phyloP scores from a whole-genome alignment of 2,329 filamentous ascomycete genomes.

The Nectriaceae sp. region DNA sequence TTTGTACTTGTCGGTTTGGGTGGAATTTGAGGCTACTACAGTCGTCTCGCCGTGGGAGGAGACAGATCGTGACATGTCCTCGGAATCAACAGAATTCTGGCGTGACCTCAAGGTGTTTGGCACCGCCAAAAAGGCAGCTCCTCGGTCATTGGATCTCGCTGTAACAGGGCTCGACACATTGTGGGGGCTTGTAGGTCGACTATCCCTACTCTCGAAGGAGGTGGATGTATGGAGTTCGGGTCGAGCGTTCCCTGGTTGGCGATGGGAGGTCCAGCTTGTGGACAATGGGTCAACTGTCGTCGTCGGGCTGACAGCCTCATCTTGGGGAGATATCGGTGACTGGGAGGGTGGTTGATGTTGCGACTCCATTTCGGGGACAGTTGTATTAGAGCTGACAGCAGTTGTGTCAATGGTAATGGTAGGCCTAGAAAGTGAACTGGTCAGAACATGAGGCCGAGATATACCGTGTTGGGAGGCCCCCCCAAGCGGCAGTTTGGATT shows the following conservation, averaged over 20 bases:
- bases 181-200: slow-evolving; percentile 70
- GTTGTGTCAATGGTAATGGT: slow-evolving; percentile 59
- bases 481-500: slow-evolving; percentile 1
- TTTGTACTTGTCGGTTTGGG: slow-evolving; percentile 43
- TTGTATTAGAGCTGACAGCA: slow-evolving; percentile 34
- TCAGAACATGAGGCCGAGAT: slow-evolving; percentile 18
- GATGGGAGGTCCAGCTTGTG: slow-evolving; percentile 22
- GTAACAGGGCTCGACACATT: slow-evolving; percentile 66
- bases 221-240: slow-evolving; percentile 54
- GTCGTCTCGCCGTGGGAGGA: slow-evolving; percentile 66
- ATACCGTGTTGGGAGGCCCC: slow-evolving; percentile 16
- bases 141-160: slow-evolving; percentile 46
- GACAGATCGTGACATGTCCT: slow-evolving; percentile 60
- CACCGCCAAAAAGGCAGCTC: slow-evolving; percentile 63
- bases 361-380: slow-evolving; percentile 30
- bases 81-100: slow-evolving; percentile 71
- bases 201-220: slow-evolving; percentile 67
- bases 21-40: slow-evolving; percentile 49
- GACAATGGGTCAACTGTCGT: slow-evolving; percentile 37
- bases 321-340: slow-evolving; percentile 39
- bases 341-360: slow-evolving; percentile 21
- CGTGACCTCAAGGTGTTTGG: slow-evolving; percentile 60
- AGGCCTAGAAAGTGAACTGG: slow-evolving; percentile 38
- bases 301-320: slow-evolving; percentile 44
- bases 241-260: slow-evolving; percentile 23